These are phyloP conservation scores for Lachancea lanzarotensis DNA, from an alignment of 805 yeast species.

Conservation along the genomic window DNA sequence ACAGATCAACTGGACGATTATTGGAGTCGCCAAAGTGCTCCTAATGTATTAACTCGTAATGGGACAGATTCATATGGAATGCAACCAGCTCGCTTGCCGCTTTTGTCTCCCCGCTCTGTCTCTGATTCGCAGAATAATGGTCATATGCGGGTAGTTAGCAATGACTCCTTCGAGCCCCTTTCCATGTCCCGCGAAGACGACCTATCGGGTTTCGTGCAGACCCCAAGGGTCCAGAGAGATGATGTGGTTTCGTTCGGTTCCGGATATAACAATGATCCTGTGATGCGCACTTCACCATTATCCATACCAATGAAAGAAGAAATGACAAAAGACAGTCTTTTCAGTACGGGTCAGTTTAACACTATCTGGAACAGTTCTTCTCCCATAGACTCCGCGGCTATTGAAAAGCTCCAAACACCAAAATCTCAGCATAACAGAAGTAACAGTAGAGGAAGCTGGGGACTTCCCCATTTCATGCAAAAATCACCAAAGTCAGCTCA, in stretches of 20 bases:
- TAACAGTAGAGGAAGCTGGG: slow-evolving; percentile 8
- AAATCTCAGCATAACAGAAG: slow-evolving; percentile 5
- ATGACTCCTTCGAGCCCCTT: slow-evolving; percentile 3
- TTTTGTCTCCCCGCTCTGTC: slow-evolving; percentile 3
- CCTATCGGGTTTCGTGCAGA: slow-evolving; percentile 1
- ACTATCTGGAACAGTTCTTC: slow-evolving; percentile 22
- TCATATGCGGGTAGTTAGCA: background rate
- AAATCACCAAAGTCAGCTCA: slow-evolving; percentile 5
- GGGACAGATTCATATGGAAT: background rate
- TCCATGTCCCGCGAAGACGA: slow-evolving; percentile 1
- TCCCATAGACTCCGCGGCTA: background rate
- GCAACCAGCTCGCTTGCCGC: slow-evolving; percentile 3
- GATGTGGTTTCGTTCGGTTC: slow-evolving; percentile 11
- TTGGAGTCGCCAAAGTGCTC: slow-evolving; percentile 17
- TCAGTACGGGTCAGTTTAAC: slow-evolving; percentile 24
- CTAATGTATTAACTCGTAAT: background rate
- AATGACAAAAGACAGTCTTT: slow-evolving; percentile 5
- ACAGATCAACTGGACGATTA: slow-evolving; percentile 34
- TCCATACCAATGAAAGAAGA: slow-evolving; percentile 5
- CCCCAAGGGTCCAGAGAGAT: slow-evolving; percentile 4
- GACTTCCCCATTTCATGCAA: slow-evolving; percentile 8
- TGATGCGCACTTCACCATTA: slow-evolving; percentile 3
- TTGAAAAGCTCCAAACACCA: slow-evolving; percentile 3
- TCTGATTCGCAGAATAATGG: background rate
- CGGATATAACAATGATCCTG: slow-evolving; percentile 5